These are phyloP conservation scores for Candida suzukii DNA, from an alignment of 805 yeast genomes.

Conservation along the genomic window DNA sequence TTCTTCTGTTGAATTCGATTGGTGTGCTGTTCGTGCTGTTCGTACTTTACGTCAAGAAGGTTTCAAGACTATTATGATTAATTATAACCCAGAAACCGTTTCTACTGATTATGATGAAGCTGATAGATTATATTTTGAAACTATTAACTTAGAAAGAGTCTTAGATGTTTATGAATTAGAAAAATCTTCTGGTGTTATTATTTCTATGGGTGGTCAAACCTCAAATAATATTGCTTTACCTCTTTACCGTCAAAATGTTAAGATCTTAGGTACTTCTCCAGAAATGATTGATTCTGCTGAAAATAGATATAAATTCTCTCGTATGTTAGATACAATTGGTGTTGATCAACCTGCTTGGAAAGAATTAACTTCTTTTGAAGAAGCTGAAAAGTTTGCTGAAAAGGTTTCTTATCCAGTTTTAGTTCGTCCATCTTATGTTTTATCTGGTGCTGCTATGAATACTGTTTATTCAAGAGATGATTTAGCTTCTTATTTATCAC, in stretches of 20 bases:
- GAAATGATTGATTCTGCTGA: conserved; percentile 98
- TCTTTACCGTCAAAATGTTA: conserved; percentile 88
- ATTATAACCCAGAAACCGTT: conserved; percentile 97
- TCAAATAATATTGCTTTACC: conserved; percentile 94
- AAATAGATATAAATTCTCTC: conserved; percentile 94
- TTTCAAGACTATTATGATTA: conserved; percentile 89
- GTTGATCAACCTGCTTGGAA: conserved; percentile 99
- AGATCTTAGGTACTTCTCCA: conserved; percentile 94
- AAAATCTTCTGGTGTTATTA: conserved; percentile 83
- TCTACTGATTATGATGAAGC: conserved; percentile 99
- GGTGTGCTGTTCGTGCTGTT: conserved; percentile 98
- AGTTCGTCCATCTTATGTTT: conserved; percentile 95
- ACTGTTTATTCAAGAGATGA: conserved; percentile 89
- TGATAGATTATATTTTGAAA: conserved; percentile 93
- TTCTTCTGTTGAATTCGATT: conserved; percentile 96
- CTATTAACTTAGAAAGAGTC: conserved; percentile 88
- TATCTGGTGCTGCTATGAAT: conserved; percentile 99
- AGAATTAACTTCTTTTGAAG: conserved; percentile 86
- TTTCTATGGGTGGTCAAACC: conserved; percentile 99
- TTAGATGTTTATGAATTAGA: conserved; percentile 92
- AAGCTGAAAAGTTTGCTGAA: conserved; percentile 89
- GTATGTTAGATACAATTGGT: conserved; percentile 93
- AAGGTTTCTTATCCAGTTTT: conserved; percentile 89
- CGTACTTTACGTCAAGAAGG: conserved; percentile 86
- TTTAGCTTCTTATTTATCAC: conserved; percentile 76